These are phyloP conservation scores for Aspergillus conjunctus DNA, from an alignment of 495 filamentous ascomycete species.

Conservation along the genomic window DNA sequence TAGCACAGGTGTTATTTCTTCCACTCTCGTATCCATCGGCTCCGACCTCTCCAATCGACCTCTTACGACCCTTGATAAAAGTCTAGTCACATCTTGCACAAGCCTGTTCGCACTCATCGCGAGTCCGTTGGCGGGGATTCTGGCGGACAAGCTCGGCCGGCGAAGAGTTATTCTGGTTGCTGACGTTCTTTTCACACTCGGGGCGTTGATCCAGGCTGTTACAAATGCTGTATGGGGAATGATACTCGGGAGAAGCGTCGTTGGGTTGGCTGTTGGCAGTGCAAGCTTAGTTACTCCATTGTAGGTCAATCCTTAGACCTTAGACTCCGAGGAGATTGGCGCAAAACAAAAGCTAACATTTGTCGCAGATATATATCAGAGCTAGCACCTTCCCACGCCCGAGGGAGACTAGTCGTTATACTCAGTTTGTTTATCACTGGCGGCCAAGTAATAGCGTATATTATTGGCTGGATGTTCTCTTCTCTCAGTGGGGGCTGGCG, in stretches of 20 bases:
- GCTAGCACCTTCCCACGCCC: conserved; percentile 70
- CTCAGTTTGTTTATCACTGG: conserved; percentile 78
- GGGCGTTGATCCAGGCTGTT: conserved; percentile 70
- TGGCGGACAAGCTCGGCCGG: conserved; percentile 75
- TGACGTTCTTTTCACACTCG: conserved; percentile 75
- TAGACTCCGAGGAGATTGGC: not conserved
- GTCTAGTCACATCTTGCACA: conserved; percentile 79
- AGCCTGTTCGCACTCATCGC: conserved; percentile 77
- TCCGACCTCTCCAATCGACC: conserved; percentile 68
- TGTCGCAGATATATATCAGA: conserved; percentile 72
- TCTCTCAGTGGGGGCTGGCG: conserved; percentile 72
- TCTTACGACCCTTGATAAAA: conserved; percentile 77
- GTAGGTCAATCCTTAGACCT: conserved; percentile 36
- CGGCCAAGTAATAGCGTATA: conserved; percentile 85
- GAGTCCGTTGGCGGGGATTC: conserved; percentile 71
- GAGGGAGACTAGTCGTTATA: conserved; percentile 78
- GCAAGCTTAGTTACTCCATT: conserved; percentile 83
- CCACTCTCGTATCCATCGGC: conserved; percentile 78
- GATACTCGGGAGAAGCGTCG: conserved; percentile 76
- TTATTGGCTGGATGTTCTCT: conserved; percentile 68
- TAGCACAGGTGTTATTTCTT: conserved; percentile 90
- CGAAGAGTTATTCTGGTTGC: conserved; percentile 75
- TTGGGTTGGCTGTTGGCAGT: conserved; percentile 80
- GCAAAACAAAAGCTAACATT: conserved; percentile 16
- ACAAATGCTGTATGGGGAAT: conserved; percentile 66